Percentiles rank a stretch among this genome's conserved stretches.
Evolutionary conservation across 2,329 filamentous ascomycete genomes (phyloP).

Genomic region (Colletotrichum simmondsii): DNA sequence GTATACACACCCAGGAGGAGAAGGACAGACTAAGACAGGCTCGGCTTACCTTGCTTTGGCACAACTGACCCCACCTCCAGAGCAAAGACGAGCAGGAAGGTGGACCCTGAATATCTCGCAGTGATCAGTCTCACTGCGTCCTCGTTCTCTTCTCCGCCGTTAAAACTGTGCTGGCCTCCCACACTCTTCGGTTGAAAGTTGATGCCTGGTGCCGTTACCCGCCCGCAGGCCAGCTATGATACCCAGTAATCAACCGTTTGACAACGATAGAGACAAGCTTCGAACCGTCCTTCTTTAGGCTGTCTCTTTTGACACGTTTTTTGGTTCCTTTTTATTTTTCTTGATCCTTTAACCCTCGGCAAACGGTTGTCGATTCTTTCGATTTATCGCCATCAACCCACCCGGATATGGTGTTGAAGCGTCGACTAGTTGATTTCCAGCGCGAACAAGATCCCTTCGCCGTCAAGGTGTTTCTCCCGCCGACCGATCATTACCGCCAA

Average conservation of each 20-base stretch:
- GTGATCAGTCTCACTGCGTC: constrained; percentile 5
- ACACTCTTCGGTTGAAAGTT: constrained; percentile 8
- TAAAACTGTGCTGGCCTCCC: constrained; percentile 32
- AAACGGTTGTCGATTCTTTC: background rate
- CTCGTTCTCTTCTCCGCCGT: constrained; percentile 29
- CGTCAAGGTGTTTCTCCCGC: background rate
- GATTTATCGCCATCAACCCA: constrained; percentile 1
- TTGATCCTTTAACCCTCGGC: background rate
- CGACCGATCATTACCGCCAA: background rate
- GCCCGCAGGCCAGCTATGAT: constrained; percentile 25
- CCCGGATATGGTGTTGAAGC: constrained; percentile 5
- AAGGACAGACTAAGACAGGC: constrained; percentile 24
- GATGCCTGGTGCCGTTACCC: constrained; percentile 19
- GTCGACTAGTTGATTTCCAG: constrained; percentile 7
- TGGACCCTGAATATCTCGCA: constrained; percentile 34
- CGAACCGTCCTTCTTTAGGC: constrained; percentile 10
- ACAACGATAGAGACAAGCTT: constrained; percentile 19
- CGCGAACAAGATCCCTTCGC: background rate
- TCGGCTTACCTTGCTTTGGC: constrained; percentile 25
- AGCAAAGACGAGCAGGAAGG: constrained; percentile 20
- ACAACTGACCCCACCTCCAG: constrained; percentile 29
- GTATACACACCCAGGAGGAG: constrained; percentile 1
- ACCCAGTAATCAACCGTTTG: constrained; percentile 20
- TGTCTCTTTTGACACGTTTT: constrained; percentile 16
- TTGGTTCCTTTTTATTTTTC: background rate